A percentile compares a stretch with the other conserved stretches of the same genome.
phyloP scores from a whole-genome alignment of 352 stramenopile species.

The Globisporangium paroecandrum region DNA sequence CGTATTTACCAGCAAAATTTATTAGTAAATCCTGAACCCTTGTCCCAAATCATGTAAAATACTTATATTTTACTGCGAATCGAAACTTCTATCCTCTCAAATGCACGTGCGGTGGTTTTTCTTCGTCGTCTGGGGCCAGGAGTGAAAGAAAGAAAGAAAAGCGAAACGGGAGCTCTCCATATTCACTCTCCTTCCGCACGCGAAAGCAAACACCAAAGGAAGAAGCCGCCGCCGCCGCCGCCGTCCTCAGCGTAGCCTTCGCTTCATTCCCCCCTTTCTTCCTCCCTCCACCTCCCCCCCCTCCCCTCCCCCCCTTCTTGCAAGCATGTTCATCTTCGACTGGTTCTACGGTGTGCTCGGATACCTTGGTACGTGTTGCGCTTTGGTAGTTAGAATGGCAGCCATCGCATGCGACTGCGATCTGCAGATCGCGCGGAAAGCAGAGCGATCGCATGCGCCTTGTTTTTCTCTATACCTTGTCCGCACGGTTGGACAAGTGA shows the following conservation, averaged over 20 bases:
- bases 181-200: constrained; percentile 5
- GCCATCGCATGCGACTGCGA: not conserved
- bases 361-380: constrained; percentile 79
- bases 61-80: not conserved
- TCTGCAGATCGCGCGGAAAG: not conserved
- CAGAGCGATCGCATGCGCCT: not conserved
- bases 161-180: constrained; percentile 6
- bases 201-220: not conserved
- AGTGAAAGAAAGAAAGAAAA: constrained; percentile 15
- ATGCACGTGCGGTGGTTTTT: constrained; percentile 10
- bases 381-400: not conserved
- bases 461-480: not conserved
- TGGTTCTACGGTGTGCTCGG: constrained; percentile 95
- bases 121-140: constrained; percentile 30
- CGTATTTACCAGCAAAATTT: not conserved
- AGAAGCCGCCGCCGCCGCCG: not conserved
- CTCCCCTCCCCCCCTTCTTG: not conserved
- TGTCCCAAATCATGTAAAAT: not conserved
- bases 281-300: not conserved
- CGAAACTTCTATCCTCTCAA: constrained; percentile 6
- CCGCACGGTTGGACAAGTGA: not conserved
- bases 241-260: not conserved
- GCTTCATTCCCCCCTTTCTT: not conserved
- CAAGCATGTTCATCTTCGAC: constrained; percentile 92
- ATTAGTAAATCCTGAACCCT: too few relatives aligned